Evolutionary conservation across 2,329 filamentous ascomycete species (phyloP), one percentile per base, ranked within the genome.

Genomic region (Trichophyton mentagrophytes): DNA sequence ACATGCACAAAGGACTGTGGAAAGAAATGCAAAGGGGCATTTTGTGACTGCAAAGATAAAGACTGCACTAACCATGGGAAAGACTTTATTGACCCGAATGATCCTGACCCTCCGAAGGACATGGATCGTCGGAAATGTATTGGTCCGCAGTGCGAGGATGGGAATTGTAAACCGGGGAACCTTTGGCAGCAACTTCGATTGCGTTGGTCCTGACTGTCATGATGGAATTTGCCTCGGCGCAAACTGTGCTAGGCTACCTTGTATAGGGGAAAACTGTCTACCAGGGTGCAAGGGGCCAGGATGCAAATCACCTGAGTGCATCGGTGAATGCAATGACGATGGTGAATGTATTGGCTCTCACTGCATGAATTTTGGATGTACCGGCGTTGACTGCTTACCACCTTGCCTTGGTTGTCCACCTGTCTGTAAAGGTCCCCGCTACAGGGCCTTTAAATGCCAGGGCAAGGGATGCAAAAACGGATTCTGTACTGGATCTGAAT

Each of bases 11-110:
- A 38, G 3, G 20, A 51, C 22, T 61, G 60, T 27, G 60, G 60
- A 27, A 61, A 11, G 33, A 61, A 61, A 25, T 61, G 60, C 30
- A 25, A 51, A 38, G 46, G 17, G 20, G 46, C 47, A 17, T 61
- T 53, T 42, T 46, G 57, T 22, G 42, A 57, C 15, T 55, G 40
- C 13, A 57, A 55, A n/a, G 51, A n/a, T 2, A 27, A 57, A 20
- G 55, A 58, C 25, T 61, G 60, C 42, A 30, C 17, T n/a, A 55
- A 51, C n/a, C 15, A 33, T 38, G 25, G 25, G 8, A 44, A 46
- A 17, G 60, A 61, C 46, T 61, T 61, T 20, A 57, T 57, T 17
- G 60, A 61, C 33, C 40, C 55, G 25, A 61, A 51, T 40, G 60
- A 61, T 17, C 22, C 42, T 25, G 38, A 58, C 15, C 46, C 51